Percentiles rank a stretch among this genome's conserved stretches.
phyloP scores from a whole-genome alignment of 768 basidiomycete species.

The Xanthoconium stramineum region DNA sequence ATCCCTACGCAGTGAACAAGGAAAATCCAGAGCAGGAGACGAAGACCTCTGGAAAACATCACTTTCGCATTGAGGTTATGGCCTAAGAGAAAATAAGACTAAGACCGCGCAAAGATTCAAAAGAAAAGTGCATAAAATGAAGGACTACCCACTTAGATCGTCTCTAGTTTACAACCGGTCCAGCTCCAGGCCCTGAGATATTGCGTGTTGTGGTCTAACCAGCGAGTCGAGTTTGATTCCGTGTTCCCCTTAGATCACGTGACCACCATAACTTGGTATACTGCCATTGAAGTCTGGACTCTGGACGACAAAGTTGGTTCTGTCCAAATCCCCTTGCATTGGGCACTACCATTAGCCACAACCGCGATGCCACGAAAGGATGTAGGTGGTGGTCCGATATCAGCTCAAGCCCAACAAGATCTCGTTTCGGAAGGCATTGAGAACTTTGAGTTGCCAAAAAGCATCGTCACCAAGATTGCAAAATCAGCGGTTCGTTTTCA shows the following conservation, averaged over 20 bases:
- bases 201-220: background rate
- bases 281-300: no score
- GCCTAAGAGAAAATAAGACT: background rate
- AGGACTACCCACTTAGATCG: background rate
- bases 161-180: background rate
- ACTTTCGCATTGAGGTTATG: constrained; percentile 7
- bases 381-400: constrained; percentile 46
- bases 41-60: constrained; percentile 18
- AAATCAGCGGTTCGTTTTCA: constrained; percentile 67
- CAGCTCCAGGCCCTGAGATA: background rate
- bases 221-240: background rate
- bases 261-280: background rate
- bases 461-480: constrained; percentile 78
- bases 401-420: constrained; percentile 77
- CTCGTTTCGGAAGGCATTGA: constrained; percentile 82
- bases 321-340: no score
- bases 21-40: constrained; percentile 54
- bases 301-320: no score
- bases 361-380: constrained; percentile 69
- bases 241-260: constrained; percentile 1
- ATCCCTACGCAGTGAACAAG: constrained; percentile 74
- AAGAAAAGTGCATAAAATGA: background rate
- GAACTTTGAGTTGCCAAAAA: constrained; percentile 85
- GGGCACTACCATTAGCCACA: no score
- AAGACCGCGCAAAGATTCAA: background rate